Base-by-base conservation (phyloP, 345 rosid species). In the Ceriops decandra region DNA sequence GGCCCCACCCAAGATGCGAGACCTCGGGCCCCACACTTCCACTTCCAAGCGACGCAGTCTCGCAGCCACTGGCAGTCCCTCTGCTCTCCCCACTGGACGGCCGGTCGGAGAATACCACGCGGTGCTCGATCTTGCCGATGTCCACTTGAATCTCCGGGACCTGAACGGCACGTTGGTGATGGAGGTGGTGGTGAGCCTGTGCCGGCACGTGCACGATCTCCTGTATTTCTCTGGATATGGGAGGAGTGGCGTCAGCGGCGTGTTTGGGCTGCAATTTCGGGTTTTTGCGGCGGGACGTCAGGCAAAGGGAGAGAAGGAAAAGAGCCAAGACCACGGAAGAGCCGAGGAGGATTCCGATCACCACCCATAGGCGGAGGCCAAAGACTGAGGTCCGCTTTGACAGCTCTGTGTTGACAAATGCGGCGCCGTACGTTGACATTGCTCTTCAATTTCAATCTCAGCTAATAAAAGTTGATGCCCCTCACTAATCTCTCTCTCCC, bases 1-100 rank as follows among this genome's bases (percentile, higher is more conserved):
- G 76, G 27, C 98, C 97, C 98, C 98, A 93, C 27, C 98, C 98
- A 5, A 93, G 86, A 86, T 93, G 97, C 51, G 97, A 89, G 28
- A 91, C 98, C 73, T 93, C 97, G 0, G 97, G 97, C 22, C 96
- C 92, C n/a, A 79, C 88, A 21, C 81, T 75, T 11, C 86, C 92
- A 63, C 86, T 85, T 21, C 87, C 87, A 72, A 76, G 82, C 74
- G 91, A 88, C 52, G 84, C 82, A 76, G 90, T 81, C 64, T 79
- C 92, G 60, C 86, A 75, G 5, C 83, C 91, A 63, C 84, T 80
- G 27, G 72, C 86, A 21, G 91, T 84, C 75, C 90, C 91, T 68
- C 92, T 82, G 59, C 95, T 88, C 85, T 89, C 97, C 56, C 93
- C 95, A 31, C 97, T 90, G 49, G 95, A 84, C 2, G 69, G 78